phyloP scores from a whole-genome alignment of 352 stramenopile species.

The Globisporangium paddicum region DNA sequence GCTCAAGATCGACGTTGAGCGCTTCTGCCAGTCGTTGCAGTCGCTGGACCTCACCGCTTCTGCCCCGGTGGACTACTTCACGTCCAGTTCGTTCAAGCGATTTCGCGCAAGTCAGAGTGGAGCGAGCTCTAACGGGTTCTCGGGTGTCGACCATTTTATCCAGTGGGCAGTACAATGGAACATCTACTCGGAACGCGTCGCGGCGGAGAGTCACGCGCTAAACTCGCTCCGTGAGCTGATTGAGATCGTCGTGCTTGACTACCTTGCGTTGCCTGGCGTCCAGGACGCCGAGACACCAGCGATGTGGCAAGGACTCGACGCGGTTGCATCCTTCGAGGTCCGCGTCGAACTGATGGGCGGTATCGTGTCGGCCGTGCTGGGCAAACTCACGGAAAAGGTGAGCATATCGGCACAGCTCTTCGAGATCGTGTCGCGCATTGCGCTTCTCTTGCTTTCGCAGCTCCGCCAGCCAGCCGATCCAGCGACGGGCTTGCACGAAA shows the following conservation, averaged over 20 bases:
- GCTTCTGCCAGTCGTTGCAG: conserved; percentile 61
- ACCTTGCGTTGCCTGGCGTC: conserved; percentile 43
- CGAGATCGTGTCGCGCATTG: conserved; percentile 66
- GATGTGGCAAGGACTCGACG: conserved; percentile 66
- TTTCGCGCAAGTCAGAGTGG: conserved; percentile 48
- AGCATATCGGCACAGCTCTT: conserved; percentile 64
- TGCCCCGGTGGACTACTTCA: conserved; percentile 34
- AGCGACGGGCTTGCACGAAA: conserved; percentile 11
- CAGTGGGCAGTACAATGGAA: conserved; percentile 85
- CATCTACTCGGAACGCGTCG: conserved; percentile 78
- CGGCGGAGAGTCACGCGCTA: conserved; percentile 70
- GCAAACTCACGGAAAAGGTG: conserved; percentile 51
- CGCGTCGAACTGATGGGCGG: conserved; percentile 56
- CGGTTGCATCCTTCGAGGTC: conserved; percentile 49
- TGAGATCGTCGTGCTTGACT: conserved; percentile 77
- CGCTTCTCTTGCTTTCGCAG: conserved; percentile 57
- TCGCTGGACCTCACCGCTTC: conserved; percentile 46
- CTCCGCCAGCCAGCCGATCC: conserved; percentile 21
- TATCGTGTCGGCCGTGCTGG: conserved; percentile 54
- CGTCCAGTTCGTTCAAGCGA: conserved; percentile 37
- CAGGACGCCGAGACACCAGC: conserved; percentile 23
- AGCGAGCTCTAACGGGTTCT: conserved; percentile 14
- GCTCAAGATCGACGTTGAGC: conserved; percentile 75
- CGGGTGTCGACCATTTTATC: conserved; percentile 45
- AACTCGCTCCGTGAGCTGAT: conserved; percentile 75